A percentile compares a stretch with the other conserved stretches of the same genome.
These are phyloP conservation scores for Volvox carteri DNA, from an alignment of 163 green algal genomes.

Conservation along the genomic window DNA sequence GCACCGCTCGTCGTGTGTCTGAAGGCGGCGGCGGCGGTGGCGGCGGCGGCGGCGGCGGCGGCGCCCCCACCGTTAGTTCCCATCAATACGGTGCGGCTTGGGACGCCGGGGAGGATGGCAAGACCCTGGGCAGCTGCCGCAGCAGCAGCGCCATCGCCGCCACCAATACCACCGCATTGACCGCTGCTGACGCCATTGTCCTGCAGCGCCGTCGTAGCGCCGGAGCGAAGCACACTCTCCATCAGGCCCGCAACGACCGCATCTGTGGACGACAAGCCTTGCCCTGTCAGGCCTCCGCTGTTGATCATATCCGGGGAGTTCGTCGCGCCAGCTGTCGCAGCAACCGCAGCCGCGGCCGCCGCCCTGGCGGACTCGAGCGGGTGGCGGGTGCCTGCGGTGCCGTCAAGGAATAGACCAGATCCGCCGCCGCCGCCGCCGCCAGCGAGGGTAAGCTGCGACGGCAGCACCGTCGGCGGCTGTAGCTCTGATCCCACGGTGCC, in stretches of 20 bases:
- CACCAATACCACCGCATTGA: neutral
- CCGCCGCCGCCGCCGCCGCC: neutral
- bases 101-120: neutral
- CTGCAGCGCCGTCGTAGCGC: slow-evolving; percentile 11
- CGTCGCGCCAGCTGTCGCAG: neutral
- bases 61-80: too few relatives aligned
- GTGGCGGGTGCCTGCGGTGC: neutral
- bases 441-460: neutral
- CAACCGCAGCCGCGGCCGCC: neutral
- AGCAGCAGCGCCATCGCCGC: neutral
- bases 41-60: too few relatives aligned
- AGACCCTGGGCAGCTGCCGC: slow-evolving; percentile 22
- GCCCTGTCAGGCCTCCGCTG: neutral
- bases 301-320: slow-evolving; percentile 1
- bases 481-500: neutral
- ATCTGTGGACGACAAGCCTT: neutral
- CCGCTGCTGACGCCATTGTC: neutral
- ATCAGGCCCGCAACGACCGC: slow-evolving; percentile 34
- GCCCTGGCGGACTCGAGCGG: neutral
- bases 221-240: slow-evolving; percentile 43
- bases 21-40: too few relatives aligned
- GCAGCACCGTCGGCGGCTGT: neutral
- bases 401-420: neutral
- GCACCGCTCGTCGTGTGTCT: neutral
- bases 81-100: neutral